These are phyloP conservation scores for Thelonectria blattea DNA, from an alignment of 2,329 filamentous ascomycete genomes.

Conservation along the genomic window DNA sequence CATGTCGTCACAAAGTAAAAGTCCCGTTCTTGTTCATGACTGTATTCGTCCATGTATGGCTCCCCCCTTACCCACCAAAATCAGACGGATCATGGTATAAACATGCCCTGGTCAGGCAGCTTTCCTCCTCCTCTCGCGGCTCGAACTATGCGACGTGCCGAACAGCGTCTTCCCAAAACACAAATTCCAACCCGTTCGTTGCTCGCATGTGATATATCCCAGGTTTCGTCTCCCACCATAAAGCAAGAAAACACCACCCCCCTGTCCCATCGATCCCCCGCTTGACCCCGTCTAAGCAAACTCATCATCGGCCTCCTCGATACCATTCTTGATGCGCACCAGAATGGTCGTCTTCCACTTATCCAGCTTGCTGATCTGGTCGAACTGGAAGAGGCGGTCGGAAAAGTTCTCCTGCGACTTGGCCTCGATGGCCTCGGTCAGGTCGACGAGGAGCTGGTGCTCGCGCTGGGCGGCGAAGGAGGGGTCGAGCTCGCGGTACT, in stretches of 20 bases:
- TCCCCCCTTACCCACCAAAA: not conserved
- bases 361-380: slow-evolving; percentile 91
- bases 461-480: slow-evolving; percentile 80
- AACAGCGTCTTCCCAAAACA: slow-evolving; percentile 12
- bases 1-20: not conserved
- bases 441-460: slow-evolving; percentile 78
- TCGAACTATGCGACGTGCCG: slow-evolving; percentile 18
- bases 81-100: slow-evolving; percentile 1
- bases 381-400: slow-evolving; percentile 86
- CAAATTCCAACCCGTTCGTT: slow-evolving; percentile 11
- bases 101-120: not conserved
- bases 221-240: slow-evolving; percentile 10
- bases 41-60: slow-evolving; percentile 15
- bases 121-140: slow-evolving; percentile 7
- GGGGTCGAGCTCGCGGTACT: slow-evolving; percentile 80
- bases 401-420: slow-evolving; percentile 83
- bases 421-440: slow-evolving; percentile 75
- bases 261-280: not conserved
- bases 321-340: slow-evolving; percentile 81
- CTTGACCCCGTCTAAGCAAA: slow-evolving; percentile 44
- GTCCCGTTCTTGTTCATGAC: slow-evolving; percentile 1
- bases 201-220: slow-evolving; percentile 29
- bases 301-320: slow-evolving; percentile 64
- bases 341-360: slow-evolving; percentile 95
- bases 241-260: not conserved